phyloP scores from a whole-genome alignment of 225 moss, liverwort and hornwort species.

The Lunularia cruciata region DNA sequence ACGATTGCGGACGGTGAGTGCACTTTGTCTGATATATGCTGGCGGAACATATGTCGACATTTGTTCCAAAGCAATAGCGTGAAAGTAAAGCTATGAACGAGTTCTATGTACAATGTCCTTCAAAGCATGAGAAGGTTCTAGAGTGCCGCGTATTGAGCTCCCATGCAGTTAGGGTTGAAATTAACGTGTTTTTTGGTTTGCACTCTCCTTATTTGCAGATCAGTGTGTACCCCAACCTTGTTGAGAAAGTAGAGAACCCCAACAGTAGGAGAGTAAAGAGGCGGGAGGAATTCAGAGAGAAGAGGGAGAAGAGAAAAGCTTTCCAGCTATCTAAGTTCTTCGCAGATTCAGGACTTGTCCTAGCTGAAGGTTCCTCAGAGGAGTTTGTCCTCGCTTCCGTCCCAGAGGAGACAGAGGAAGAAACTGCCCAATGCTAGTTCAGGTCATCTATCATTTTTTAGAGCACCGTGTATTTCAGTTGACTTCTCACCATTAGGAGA shows the following conservation, averaged over 20 bases:
- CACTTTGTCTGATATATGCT: no score
- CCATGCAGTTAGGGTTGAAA: background rate
- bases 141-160: no score
- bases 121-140: no score
- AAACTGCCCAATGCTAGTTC: slow-evolving; percentile 25
- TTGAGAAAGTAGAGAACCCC: slow-evolving; percentile 52
- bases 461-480: background rate
- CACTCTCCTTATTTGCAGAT: slow-evolving; percentile 24
- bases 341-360: slow-evolving; percentile 18
- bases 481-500: slow-evolving; percentile 2
- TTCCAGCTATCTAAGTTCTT: slow-evolving; percentile 36
- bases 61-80: no score
- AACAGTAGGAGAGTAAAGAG: slow-evolving; percentile 50
- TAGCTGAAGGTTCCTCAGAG: slow-evolving; percentile 16
- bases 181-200: background rate
- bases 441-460: background rate
- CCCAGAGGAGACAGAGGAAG: slow-evolving; percentile 25
- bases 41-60: no score
- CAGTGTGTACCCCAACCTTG: slow-evolving; percentile 46
- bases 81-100: no score
- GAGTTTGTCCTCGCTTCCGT: slow-evolving; percentile 23
- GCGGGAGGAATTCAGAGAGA: slow-evolving; percentile 44
- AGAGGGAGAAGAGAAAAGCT: slow-evolving; percentile 49
- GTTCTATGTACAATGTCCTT: no score
- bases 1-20: no score